phyloP scores from a whole-genome alignment of 768 basidiomycete genomes.

The Gyrodon lividus region DNA sequence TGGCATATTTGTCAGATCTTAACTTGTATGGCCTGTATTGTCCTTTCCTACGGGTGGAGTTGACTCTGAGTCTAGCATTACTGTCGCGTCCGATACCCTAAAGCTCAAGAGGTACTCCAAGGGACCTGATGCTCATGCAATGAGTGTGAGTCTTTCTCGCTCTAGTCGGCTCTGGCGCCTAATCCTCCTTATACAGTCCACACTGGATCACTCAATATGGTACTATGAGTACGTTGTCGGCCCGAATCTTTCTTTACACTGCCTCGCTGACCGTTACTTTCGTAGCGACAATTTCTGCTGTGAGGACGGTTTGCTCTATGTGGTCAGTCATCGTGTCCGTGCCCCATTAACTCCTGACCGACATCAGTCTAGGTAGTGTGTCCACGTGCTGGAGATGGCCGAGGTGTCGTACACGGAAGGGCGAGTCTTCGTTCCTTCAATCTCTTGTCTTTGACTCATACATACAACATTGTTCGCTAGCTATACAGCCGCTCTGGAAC shows the following conservation, averaged over 20 bases:
- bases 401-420: constrained; percentile 68
- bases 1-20: constrained; percentile 77
- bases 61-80: constrained; percentile 45
- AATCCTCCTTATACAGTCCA: constrained; percentile 44
- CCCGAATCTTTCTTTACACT: not conserved
- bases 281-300: constrained; percentile 70
- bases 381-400: constrained; percentile 61
- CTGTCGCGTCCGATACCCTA: constrained; percentile 50
- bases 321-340: constrained; percentile 42
- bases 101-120: constrained; percentile 49
- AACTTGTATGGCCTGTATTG: constrained; percentile 56
- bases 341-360: not conserved
- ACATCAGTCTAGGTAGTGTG: constrained; percentile 51
- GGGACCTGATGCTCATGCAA: constrained; percentile 51
- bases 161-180: constrained; percentile 1
- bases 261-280: constrained; percentile 4
- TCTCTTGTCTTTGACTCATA: not conserved
- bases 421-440: constrained; percentile 40
- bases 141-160: constrained; percentile 51
- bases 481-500: constrained; percentile 66
- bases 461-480: constrained; percentile 33
- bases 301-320: constrained; percentile 78
- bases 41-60: not conserved
- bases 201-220: constrained; percentile 77
- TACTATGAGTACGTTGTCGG: constrained; percentile 62